phyloP scores from a whole-genome alignment of 1,139 yeast species.

The Hyphopichia fennica region DNA sequence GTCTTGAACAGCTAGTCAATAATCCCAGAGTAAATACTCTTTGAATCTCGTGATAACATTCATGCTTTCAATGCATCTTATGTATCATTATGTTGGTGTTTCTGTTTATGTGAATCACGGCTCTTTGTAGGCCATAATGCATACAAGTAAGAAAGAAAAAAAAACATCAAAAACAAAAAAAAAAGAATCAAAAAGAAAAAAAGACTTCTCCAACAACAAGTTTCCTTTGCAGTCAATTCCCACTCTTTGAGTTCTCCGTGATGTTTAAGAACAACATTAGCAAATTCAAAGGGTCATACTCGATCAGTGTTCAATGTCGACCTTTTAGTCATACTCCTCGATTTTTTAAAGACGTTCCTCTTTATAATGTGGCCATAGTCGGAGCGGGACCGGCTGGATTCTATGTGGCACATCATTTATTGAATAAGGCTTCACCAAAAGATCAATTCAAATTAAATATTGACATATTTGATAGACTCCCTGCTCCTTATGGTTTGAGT shows the following conservation, averaged over 20 bases:
- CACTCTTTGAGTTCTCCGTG: too few species aligned
- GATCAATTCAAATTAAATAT: constrained; percentile 42
- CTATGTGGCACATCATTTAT: constrained; percentile 77
- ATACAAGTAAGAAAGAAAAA: too few species aligned
- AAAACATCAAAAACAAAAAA: not conserved
- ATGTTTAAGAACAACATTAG: not conserved
- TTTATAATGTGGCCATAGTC: constrained; percentile 61
- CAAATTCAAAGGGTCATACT: not conserved
- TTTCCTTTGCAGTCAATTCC: not conserved
- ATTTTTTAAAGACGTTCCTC: constrained; percentile 5
- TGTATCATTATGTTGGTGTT: too few species aligned
- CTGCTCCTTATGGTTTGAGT: constrained; percentile 89
- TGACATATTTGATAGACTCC: constrained; percentile 75
- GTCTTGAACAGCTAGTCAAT: too few species aligned
- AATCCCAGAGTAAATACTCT: too few species aligned
- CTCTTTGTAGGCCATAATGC: too few species aligned
- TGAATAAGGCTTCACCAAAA: constrained; percentile 44
- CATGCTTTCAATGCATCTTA: too few species aligned
- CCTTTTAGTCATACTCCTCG: not conserved
- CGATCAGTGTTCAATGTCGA: not conserved
- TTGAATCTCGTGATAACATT: too few species aligned
- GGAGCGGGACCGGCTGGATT: constrained; percentile 99
- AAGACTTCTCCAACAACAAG: too few species aligned
- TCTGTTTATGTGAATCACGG: too few species aligned
- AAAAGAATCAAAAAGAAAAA: not conserved